Base-by-base conservation (phyloP, 352 stramenopile genomes). In the Pythium dissimile region DNA sequence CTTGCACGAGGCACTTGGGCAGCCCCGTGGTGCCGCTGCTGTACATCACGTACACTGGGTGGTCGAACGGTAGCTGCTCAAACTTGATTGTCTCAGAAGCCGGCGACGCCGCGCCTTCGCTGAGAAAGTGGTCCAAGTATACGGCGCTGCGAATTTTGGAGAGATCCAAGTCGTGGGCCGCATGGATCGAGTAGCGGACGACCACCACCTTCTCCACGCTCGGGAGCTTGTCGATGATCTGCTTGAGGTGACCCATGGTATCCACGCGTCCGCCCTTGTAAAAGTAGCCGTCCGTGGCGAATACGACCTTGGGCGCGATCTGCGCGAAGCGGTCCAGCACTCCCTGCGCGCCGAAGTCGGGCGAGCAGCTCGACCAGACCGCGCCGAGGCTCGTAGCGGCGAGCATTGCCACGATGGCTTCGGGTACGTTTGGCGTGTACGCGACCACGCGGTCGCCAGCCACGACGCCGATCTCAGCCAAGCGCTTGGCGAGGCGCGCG, bases 21-120 rank as follows among this genome's bases (percentile, higher is more conserved):
- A 95, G 64, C 2, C 86, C 86, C 8, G 86, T 95, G 15, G 86
- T 95, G 53, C 86, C 86, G 44, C 76, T 89, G 60, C 77, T 91
- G 67, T 93, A 95, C 84, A 95, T 94, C 59, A 94, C 73, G 63
- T 92, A 92, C 42, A 92, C 80, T 3, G 86, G 86, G 63, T 95
- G 86, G 63, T 92, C 81, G 54, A 95, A 95, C 27, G 82, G 78
- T 18, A 92, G 54, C 50, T 89, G 80, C 31, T 69, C 76, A 53
- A 91, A 94, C 20, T 73, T 47, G 49, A 93, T 88, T 9, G 48
- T 47, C 43, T 78, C 66, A 8, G 57, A 46, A 15, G 37, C 54
- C 15, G 43, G 50, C 27, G 52, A 32, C 4, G 68, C 31, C 43
- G 69, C 59, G 2, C 30, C 21, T 4, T 76, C 31, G 8, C 60